Base-by-base conservation (phyloP, 1,284 basidiomycete genomes). In the Leccinum subrobustum region DNA sequence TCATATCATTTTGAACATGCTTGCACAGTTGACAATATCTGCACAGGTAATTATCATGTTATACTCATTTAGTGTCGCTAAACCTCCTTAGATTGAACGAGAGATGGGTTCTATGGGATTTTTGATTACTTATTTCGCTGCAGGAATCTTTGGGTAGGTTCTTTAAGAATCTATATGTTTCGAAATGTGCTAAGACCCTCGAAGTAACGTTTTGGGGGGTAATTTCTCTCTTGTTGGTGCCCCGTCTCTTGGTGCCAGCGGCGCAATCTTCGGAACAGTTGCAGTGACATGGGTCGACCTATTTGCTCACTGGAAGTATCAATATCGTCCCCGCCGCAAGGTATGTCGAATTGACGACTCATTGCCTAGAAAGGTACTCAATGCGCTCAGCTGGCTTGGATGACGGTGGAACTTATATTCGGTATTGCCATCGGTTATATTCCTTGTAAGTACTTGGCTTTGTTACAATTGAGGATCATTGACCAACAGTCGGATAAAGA, bases 191-290 rank as follows among this genome's bases (percentile, higher is more conserved):
- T 67, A 35, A 66, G 33, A 29, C 56, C 53, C 20, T 48, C 60
- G 9, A 63, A 91, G 90, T 42, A 93, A 93, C 67, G 82, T 92
- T 23, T 79, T 98, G 7, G 95, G 96, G 27, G 94, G 93, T 4
- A 98, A 96, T 74, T 95, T 98, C 73, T 82, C 93, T 1, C 78
- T 97, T 16, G 89, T 95, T 3, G 95, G 93, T 16, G 79, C 89
- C n/a, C 95, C 96, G 0, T 93, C 92, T n/a, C 83, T 95, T 1
- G 96, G 96, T 52, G 96, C 96, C 1, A 92, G 89, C 67, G 95
- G 96, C 7, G 94, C 95, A 1, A 93, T 98, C 59, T 97, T 98
- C 63, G 95, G 95, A 2, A 93, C 92, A 37, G 83, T 96, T 60
- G 94, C 92, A 2, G 92, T 94, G 20, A 87, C 86, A 20, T 92